A percentile compares a stretch with the other conserved stretches of the same genome.
Conservation (phyloP, 1,284 basidiomycete genomes). For the Volvariella volvacea region DNA sequence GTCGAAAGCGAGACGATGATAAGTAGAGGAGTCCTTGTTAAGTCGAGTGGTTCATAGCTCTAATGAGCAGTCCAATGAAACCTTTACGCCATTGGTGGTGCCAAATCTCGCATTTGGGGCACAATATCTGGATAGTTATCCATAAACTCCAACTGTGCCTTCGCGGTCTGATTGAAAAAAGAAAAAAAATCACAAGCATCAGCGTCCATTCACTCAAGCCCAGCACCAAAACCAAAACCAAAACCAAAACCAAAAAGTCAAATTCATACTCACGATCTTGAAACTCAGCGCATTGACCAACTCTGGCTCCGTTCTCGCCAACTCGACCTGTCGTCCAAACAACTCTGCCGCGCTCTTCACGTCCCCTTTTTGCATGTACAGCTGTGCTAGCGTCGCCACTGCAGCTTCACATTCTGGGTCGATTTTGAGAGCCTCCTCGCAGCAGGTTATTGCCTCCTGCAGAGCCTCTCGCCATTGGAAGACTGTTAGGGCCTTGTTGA, state of each 20-base stretch:
- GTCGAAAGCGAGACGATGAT: no score
- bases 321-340: slow-evolving; percentile 81
- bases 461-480: slow-evolving; percentile 97
- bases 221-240: slow-evolving; percentile 4
- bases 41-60: no score
- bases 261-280: slow-evolving; percentile 70
- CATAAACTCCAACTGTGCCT: slow-evolving; percentile 77
- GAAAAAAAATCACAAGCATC: neutral
- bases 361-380: slow-evolving; percentile 88
- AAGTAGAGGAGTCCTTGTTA: no score
- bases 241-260: no score
- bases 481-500: slow-evolving; percentile 95
- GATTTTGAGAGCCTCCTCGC: slow-evolving; percentile 80
- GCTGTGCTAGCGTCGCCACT: slow-evolving; percentile 91
- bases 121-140: slow-evolving; percentile 80
- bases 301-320: slow-evolving; percentile 91
- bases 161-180: slow-evolving; percentile 58
- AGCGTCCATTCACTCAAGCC: slow-evolving; percentile 5
- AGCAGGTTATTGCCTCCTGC: slow-evolving; percentile 76
- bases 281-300: slow-evolving; percentile 86
- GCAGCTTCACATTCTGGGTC: slow-evolving; percentile 97
- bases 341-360: slow-evolving; percentile 83
- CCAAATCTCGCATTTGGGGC: slow-evolving; percentile 52
- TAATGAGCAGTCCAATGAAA: no score
- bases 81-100: slow-evolving; percentile 25